Evolutionary conservation across 2,329 filamentous ascomycete species (phyloP), one percentile per base, ranked within the genome.

Genomic region (Apiospora rasikravindrae): DNA sequence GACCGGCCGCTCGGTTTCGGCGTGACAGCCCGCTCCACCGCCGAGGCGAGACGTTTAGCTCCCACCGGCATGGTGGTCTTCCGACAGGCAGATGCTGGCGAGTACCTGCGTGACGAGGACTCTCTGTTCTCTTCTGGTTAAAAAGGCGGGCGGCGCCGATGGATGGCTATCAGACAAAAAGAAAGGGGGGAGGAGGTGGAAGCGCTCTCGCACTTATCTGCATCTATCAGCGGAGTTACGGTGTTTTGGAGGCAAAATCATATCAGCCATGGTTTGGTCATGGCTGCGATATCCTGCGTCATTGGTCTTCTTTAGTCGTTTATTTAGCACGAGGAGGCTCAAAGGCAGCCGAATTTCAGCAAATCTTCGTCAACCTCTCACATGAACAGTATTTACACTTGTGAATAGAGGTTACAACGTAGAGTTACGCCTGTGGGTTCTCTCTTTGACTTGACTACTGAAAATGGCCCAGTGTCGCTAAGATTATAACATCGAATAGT

Each of bases 1-100:
- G 96, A 98, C 83, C 95, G 92, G 29, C 94, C 95, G n/a, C 85
- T 96, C 82, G 96, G 96, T 22, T 99, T 98, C 81, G 96, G 96
- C 66, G 91, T 98, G 70, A 97, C 94, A 53, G 94, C 95, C n/a
- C 88, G 94, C 80, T 94, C 92, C 74, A 97, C 94, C 6, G 90
- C 92, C 24, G 95, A 98, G 82, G 91, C 93, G 37, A 88, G 94
- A 79, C 89, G 94, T 76, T 82, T 98, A 77, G 96, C 98, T 75
- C 96, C 96, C 0, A 99, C 96, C 0, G 94, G 92, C 14, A 92
- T 98, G 73, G 92, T 94, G 13, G 92, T 93, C 71, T 98, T 98
- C 84, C 88, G 96, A 76, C 96, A 99, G 84, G 94, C 94, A 0
- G 96, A 99, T 85, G 93, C 94, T 77, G 96, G 96, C 77, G 96